A percentile compares a stretch with the other conserved stretches of the same genome.
phyloP scores from a whole-genome alignment of 2,329 filamentous ascomycete genomes.

The Cercospora citrullina region DNA sequence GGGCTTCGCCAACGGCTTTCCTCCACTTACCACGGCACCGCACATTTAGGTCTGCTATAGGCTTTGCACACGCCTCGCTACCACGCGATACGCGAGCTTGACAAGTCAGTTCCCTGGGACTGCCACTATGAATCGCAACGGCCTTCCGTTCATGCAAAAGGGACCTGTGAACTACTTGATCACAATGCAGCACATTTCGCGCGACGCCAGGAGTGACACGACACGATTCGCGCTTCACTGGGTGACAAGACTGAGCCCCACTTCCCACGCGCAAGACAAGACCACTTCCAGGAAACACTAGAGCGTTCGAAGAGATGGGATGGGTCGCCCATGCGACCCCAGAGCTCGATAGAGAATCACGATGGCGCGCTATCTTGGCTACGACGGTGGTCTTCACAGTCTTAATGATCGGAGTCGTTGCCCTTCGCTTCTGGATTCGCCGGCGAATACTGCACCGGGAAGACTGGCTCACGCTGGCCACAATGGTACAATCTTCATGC shows the following conservation, averaged over 20 bases:
- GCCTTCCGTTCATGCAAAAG: neutral
- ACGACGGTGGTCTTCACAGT: conserved; percentile 18
- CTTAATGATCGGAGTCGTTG: conserved; percentile 17
- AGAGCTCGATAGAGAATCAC: conserved; percentile 18
- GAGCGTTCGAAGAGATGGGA: conserved; percentile 17
- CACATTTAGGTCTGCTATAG: neutral
- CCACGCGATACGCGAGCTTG: conserved; percentile 2
- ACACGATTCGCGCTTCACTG: neutral
- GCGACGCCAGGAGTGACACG: neutral
- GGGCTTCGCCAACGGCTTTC: neutral
- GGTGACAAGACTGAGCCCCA: neutral
- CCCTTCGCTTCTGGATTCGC: conserved; percentile 20
- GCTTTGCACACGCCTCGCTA: neutral
- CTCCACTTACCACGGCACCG: neutral
- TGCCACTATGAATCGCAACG: conserved; percentile 1
- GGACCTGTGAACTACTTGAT: neutral
- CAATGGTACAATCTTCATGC: conserved; percentile 14
- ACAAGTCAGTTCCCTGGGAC: conserved; percentile 1
- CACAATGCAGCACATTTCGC: conserved; percentile 1
- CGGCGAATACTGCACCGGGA: conserved; percentile 19
- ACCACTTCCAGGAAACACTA: neutral
- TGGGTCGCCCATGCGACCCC: conserved; percentile 20
- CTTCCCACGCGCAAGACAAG: neutral
- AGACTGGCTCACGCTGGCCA: conserved; percentile 25
- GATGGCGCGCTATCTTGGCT: conserved; percentile 20